Base-by-base conservation (phyloP, 768 basidiomycete genomes). In the Macrocybe gigantea region DNA sequence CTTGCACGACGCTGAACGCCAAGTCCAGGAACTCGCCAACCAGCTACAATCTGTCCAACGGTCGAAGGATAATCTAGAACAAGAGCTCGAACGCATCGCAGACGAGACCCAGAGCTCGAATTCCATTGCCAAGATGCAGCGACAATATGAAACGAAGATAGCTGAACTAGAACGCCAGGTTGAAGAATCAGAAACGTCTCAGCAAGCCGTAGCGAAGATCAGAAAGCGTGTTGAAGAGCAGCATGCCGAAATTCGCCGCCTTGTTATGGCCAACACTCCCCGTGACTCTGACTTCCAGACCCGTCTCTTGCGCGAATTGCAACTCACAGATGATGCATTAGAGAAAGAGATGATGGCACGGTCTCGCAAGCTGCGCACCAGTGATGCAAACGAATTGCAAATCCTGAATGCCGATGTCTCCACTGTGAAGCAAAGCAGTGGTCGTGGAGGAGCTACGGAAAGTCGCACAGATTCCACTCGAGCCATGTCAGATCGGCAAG, bases 221-320 rank as follows among this genome's bases (percentile, higher is more conserved):
- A 78, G 73, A 54, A 78, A 80, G 34, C 79, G 74, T 40, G 74
- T 87, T 31, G 79, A 81, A 54, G 75, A 73, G 11, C 84, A 87
- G 46, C 85, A 86, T 57, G 75, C 75, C n/a, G 85, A 88, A 51
- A 76, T 88, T 37, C 79, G 84, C 5, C 70, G 77, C n/a, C 68
- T 87, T 15, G 77, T 88, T 46, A 70, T 77, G 66, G 70, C 69
- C 39, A 75, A 72, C 43, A 73, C 72, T 8, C 75, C 82, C 7
- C 71, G 73, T 34, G 85, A 86, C 50, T 75, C 75, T 33, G 66
- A 72, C 4, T 82, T 88, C 71, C 80, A 83, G 43, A 67, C 73
- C 14, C 75, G 78, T 12, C 64, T 88, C 5, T 66, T 88, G 15
- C 74, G 72, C 31, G 83, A 88, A 55, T 71, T 88, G 32, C 75